Percentiles rank a stretch among this genome's conserved stretches.
Conservation (phyloP, 768 basidiomycete genomes). For the Mycena indigotica region DNA sequence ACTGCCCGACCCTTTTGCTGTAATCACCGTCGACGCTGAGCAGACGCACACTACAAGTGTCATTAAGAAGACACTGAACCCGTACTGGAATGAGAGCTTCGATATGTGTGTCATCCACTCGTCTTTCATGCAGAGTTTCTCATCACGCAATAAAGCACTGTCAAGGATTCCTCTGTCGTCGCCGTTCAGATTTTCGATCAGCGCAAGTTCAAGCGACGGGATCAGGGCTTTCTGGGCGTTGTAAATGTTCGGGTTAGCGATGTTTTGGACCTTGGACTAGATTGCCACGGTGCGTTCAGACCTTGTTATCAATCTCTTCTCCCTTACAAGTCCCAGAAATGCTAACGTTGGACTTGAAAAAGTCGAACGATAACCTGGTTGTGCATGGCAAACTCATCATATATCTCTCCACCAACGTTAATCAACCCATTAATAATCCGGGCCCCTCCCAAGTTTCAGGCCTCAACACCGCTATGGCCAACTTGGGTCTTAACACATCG, state of each 20-base stretch:
- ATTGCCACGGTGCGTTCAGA: slow-evolving; percentile 77
- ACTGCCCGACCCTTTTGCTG: slow-evolving; percentile 96
- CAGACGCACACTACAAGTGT: slow-evolving; percentile 97
- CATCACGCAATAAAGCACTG: slow-evolving; percentile 64
- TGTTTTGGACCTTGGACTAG: slow-evolving; percentile 87
- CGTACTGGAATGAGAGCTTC: slow-evolving; percentile 98
- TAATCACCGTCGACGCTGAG: slow-evolving; percentile 97
- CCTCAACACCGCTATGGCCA: slow-evolving; percentile 58
- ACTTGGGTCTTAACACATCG: slow-evolving; percentile 63
- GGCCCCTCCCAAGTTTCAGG: slow-evolving; percentile 73
- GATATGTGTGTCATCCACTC: slow-evolving; percentile 70
- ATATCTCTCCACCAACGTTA: slow-evolving; percentile 91
- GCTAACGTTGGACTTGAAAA: slow-evolving; percentile 94
- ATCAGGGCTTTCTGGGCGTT: slow-evolving; percentile 97
- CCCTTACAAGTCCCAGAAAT: slow-evolving; percentile 63
- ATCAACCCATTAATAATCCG: slow-evolving; percentile 81
- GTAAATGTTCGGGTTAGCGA: slow-evolving; percentile 93
- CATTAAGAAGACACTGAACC: slow-evolving; percentile 93
- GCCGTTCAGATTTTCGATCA: slow-evolving; percentile 99
- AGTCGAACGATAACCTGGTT: slow-evolving; percentile 97
- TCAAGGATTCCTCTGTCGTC: slow-evolving; percentile 97
- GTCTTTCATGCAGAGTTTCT: slow-evolving; percentile 13
- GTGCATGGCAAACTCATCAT: slow-evolving; percentile 98
- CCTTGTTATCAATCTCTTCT: neutral
- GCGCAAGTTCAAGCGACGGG: slow-evolving; percentile 96